Conservation (phyloP, 345 rosid species). For the Cardiospermum halicacabum region DNA sequence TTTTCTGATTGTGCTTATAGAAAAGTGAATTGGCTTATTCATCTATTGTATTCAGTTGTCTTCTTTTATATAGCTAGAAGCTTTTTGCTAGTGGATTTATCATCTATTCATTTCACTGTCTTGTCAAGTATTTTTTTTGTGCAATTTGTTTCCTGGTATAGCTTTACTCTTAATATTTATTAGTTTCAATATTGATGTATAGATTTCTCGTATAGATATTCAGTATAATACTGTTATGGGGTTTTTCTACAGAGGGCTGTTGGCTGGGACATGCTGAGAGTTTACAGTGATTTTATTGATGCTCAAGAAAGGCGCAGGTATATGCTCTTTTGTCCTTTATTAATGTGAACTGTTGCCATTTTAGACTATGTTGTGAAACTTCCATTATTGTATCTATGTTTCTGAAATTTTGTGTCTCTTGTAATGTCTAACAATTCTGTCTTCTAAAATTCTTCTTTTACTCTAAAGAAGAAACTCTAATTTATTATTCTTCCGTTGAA, state of each 20-base stretch:
- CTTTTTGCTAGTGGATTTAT: neutral
- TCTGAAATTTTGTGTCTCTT: neutral
- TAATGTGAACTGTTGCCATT: slow-evolving; percentile 2
- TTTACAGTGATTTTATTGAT: slow-evolving; percentile 76
- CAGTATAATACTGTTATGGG: neutral
- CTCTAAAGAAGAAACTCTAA: too few species aligned
- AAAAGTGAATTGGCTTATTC: too few species aligned
- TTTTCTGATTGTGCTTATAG: neutral
- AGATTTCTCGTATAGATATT: neutral
- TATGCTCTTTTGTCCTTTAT: slow-evolving; percentile 15
- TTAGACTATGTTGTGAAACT: too few species aligned
- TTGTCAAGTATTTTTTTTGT: neutral
- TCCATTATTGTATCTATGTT: neutral
- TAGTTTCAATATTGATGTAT: neutral
- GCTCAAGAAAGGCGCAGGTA: slow-evolving; percentile 84
- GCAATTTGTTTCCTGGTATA: neutral
- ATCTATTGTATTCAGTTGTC: neutral
- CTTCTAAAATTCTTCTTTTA: slow-evolving; percentile 16
- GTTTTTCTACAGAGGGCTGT: slow-evolving; percentile 53
- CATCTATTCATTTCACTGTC: neutral
- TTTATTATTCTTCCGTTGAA: slow-evolving; percentile 14
- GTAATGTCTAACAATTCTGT: slow-evolving; percentile 7
- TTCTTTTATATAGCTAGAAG: neutral
- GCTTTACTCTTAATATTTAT: neutral
- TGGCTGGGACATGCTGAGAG: slow-evolving; percentile 97